Evolutionary conservation across 2,329 filamentous ascomycete species (phyloP).

Genomic region (Decorospora gaudefroyi): DNA sequence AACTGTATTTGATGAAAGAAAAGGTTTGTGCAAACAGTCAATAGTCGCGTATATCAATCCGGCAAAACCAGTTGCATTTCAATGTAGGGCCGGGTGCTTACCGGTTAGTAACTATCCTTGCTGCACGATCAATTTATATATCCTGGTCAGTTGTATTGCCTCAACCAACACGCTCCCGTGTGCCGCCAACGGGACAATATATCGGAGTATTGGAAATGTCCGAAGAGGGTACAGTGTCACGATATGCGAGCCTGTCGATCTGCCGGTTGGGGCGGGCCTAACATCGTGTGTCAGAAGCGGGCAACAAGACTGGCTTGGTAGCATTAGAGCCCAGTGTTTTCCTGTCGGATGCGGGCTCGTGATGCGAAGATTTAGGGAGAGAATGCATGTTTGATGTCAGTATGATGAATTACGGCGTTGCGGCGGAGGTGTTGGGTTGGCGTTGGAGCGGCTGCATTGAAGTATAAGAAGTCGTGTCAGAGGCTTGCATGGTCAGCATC

Average conservation of each 20-base stretch:
- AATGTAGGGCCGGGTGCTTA: too few species aligned
- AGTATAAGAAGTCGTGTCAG: slow-evolving; percentile 1
- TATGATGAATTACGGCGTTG: background rate
- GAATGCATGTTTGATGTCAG: background rate
- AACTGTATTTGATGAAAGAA: too few species aligned
- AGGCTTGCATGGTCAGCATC: background rate
- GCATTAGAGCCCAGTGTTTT: background rate
- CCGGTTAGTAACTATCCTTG: too few species aligned
- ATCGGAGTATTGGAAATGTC: slow-evolving; percentile 20
- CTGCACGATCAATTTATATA: slow-evolving; percentile 5
- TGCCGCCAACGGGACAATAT: slow-evolving; percentile 11
- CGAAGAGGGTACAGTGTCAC: slow-evolving; percentile 13
- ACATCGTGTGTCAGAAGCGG: background rate
- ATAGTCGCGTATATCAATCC: too few species aligned
- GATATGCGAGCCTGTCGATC: slow-evolving; percentile 4
- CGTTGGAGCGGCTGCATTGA: background rate
- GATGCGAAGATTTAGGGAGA: background rate
- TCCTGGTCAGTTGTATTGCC: slow-evolving; percentile 12
- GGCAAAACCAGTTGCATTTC: too few species aligned
- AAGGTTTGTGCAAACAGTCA: too few species aligned
- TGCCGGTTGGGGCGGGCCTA: slow-evolving; percentile 9
- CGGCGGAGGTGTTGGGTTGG: background rate
- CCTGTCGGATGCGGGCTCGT: background rate
- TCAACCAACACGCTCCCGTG: background rate
- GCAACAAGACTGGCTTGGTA: slow-evolving; percentile 1